Percentiles rank a stretch among this genome's conserved stretches.
phyloP scores from a whole-genome alignment of 305 asterid species.

The Solanum aculeatissimum region DNA sequence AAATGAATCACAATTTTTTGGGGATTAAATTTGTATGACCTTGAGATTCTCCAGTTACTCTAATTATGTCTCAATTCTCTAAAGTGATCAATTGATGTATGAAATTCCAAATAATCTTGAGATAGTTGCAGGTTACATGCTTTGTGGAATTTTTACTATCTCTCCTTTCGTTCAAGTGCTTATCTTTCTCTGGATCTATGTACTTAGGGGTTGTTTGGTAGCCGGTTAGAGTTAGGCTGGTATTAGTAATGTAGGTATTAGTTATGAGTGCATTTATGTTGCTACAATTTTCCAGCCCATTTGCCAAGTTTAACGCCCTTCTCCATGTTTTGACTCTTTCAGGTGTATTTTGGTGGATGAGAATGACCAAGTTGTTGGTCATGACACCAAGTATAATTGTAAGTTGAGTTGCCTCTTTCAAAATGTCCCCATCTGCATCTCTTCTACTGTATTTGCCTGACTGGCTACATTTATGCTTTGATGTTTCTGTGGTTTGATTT shows the following conservation, averaged over 20 bases:
- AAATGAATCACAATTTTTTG: not conserved
- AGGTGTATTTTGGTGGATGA: conserved; percentile 97
- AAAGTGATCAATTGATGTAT: not conserved
- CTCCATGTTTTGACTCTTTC: conserved; percentile 9
- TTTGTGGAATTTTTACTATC: not conserved
- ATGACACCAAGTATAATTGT: conserved; percentile 91
- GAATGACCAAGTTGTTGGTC: conserved; percentile 80
- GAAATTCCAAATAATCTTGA: not conserved
- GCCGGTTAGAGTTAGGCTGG: not conserved
- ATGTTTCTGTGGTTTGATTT: not conserved
- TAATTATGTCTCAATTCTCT: no score
- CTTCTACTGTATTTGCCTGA: not conserved
- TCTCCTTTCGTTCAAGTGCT: not conserved
- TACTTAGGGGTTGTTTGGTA: not conserved
- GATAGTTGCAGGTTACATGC: not conserved
- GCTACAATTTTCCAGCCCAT: not conserved
- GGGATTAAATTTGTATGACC: not conserved
- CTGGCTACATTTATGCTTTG: not conserved
- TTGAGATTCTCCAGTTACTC: not conserved
- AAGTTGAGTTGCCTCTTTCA: conserved; percentile 13
- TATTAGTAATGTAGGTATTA: no score
- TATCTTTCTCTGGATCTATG: not conserved
- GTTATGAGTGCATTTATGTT: not conserved
- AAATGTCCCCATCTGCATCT: not conserved
- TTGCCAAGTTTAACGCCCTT: not conserved